A percentile compares a stretch with the other conserved stretches of the same genome.
These are phyloP conservation scores for Talaromyces sp. DNA, from an alignment of 2,329 filamentous ascomycete genomes.

Conservation along the genomic window DNA sequence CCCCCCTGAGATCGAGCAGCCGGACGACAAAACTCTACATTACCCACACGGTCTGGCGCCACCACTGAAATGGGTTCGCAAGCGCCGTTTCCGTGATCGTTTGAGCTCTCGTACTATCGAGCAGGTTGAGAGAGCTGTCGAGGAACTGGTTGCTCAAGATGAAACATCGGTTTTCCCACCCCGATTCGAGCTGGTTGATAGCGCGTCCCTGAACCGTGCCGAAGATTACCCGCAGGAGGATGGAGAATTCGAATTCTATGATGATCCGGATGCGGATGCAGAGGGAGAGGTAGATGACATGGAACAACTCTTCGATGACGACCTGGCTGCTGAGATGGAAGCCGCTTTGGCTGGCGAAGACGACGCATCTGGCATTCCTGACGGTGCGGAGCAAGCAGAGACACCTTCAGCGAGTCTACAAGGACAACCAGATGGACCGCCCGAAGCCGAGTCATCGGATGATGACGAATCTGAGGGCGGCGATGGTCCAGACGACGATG, in stretches of 20 bases:
- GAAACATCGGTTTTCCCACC: conserved; percentile 59
- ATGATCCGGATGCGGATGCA: conserved; percentile 54
- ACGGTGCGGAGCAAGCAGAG: conserved; percentile 30
- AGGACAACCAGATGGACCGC: conserved; percentile 27
- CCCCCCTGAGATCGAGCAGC: conserved; percentile 67
- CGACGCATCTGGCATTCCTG: conserved; percentile 28
- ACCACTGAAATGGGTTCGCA: conserved; percentile 82
- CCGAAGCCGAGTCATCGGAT: conserved; percentile 40
- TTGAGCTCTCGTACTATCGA: conserved; percentile 82
- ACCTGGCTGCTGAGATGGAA: conserved; percentile 49
- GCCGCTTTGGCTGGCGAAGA: conserved; percentile 45
- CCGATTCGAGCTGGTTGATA: conserved; percentile 66
- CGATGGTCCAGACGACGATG: conserved; percentile 35
- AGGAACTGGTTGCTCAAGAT: conserved; percentile 72
- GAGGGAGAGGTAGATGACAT: conserved; percentile 52
- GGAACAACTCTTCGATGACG: conserved; percentile 44
- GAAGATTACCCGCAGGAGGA: conserved; percentile 48
- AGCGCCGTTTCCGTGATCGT: conserved; percentile 80
- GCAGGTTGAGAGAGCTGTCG: conserved; percentile 78
- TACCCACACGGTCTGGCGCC: conserved; percentile 87
- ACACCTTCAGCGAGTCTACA: conserved; percentile 38
- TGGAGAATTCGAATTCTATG: conserved; percentile 49
- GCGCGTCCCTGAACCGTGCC: conserved; percentile 49
- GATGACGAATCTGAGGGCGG: conserved; percentile 35
- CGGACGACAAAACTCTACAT: conserved; percentile 62